These are phyloP conservation scores for Fusarium sp. DNA, from an alignment of 2,329 filamentous ascomycete species.

Conservation along the genomic window DNA sequence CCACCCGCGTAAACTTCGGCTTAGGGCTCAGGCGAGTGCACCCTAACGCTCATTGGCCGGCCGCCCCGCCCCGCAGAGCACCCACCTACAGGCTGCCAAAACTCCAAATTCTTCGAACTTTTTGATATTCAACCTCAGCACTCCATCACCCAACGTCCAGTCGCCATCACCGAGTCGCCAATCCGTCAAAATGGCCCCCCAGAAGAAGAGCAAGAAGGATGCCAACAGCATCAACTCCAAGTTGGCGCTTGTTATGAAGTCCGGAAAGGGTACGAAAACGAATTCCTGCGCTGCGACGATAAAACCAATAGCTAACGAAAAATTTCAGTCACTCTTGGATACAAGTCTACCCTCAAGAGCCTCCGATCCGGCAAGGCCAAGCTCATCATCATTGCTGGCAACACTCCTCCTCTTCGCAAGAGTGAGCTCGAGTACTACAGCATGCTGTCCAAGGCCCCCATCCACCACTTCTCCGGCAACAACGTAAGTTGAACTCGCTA, in stretches of 20 bases:
- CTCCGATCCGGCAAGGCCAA: constrained; percentile 98
- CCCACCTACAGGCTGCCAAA: constrained; percentile 38
- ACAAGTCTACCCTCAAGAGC: constrained; percentile 75
- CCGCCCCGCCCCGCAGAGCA: constrained; percentile 39
- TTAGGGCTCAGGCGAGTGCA: constrained; percentile 50
- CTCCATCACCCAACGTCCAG: constrained; percentile 50
- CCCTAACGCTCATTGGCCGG: constrained; percentile 44
- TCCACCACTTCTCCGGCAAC: constrained; percentile 98
- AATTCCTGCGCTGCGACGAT: neutral
- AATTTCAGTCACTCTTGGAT: constrained; percentile 54
- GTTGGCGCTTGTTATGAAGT: constrained; percentile 73
- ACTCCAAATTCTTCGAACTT: constrained; percentile 42
- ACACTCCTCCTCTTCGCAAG: constrained; percentile 98
- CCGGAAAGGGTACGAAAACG: constrained; percentile 75
- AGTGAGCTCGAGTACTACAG: constrained; percentile 95
- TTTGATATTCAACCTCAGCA: constrained; percentile 42
- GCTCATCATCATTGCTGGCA: constrained; percentile 92
- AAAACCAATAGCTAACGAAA: constrained; percentile 22
- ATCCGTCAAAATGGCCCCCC: constrained; percentile 72
- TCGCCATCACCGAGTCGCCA: constrained; percentile 45
- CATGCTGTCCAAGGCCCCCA: constrained; percentile 92
- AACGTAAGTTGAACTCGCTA: constrained; percentile 81
- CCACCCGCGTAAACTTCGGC: constrained; percentile 53
- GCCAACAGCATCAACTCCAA: constrained; percentile 76
- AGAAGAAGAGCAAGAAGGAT: constrained; percentile 89